Evolutionary conservation across 2,329 filamentous ascomycete genomes (phyloP), one percentile per base, ranked within the genome.

Genomic region (Chrysoporthe cubensis): DNA sequence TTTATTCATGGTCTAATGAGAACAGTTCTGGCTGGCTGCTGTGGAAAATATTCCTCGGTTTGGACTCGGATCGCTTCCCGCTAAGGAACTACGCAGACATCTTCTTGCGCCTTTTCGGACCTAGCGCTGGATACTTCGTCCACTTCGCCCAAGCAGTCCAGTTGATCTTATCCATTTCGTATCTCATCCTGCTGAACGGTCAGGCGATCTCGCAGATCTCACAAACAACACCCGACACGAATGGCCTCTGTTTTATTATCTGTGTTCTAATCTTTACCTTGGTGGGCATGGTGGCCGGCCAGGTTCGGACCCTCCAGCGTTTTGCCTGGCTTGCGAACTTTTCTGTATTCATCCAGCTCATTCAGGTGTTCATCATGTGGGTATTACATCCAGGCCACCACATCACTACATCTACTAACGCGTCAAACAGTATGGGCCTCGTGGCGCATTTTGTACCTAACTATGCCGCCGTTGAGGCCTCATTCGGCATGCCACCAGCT

Each of bases 181-280:
- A 84, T 3, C 84, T 80, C 68, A 82, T 81, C 7, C 76, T 81
- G 6, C 83, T 84, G 50, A 81, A 80, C 14, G 70, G 76, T 62
- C 72, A 81, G 66, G 79, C 77, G 32, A 73, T 73, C 34, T 81
- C 44, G 34, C 60, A 62, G 46, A 62, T 62, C 60, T 62, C 60
- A 18, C 66, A 67, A 26, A 44, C 50, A 7, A 52, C 21, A 1
- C 46, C 61, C 13, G 58, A 40, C 5, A 46, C 21, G 13, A 62
- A 62, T 40, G 60, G 60, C 18, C 60, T 62, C 18, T 62, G 60
- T 34, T 62, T 62, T 18, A 62, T 62, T 16, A 16, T 62, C 46
- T 50, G 60, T 32, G 60, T 62, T 3, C 34, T 62, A 16, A 52
- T 52, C 8, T 62, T 62, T 34, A 48, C 60, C 32, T 21, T 62